Evolutionary conservation across 2,329 filamentous ascomycete species (phyloP).

Genomic region (Diaporthe sp.): DNA sequence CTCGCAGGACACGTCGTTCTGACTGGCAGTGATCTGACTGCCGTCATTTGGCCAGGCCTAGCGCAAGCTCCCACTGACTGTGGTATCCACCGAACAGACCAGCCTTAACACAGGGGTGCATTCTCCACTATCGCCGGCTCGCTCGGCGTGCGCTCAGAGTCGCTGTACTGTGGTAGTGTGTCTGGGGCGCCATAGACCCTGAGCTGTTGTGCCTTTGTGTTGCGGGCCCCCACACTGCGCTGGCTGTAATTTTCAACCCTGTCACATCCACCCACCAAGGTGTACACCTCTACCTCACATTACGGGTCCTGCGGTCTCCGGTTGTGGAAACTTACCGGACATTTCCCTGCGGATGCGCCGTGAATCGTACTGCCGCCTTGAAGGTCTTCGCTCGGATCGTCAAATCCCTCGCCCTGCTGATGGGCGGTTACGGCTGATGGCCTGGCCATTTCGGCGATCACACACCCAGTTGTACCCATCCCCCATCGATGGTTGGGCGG

Average conservation of each 20-base stretch:
- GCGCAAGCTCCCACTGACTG: conserved; percentile 6
- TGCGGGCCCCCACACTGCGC: conserved; percentile 29
- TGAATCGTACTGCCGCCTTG: conserved; percentile 23
- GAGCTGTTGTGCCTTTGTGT: conserved; percentile 24
- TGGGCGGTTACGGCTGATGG: conserved; percentile 15
- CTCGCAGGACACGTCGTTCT: conserved; percentile 28
- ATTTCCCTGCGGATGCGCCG: conserved; percentile 16
- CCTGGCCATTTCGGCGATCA: conserved; percentile 19
- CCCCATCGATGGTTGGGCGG: conserved; percentile 14
- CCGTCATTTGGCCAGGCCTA: background rate
- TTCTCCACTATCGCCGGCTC: conserved; percentile 8
- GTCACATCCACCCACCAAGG: background rate
- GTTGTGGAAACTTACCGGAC: conserved; percentile 15
- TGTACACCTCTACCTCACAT: background rate
- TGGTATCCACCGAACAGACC: background rate
- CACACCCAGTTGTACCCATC: conserved; percentile 5
- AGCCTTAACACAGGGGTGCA: conserved; percentile 10
- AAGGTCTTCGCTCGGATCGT: conserved; percentile 20
- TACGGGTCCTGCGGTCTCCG: conserved; percentile 11
- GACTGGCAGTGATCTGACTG: conserved; percentile 23
- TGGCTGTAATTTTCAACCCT: conserved; percentile 26
- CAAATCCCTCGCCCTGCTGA: conserved; percentile 11
- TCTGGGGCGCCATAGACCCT: conserved; percentile 7
- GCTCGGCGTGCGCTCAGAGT: background rate
- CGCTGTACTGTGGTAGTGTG: background rate